Evolutionary conservation across 2,329 filamentous ascomycete species (phyloP), one percentile per base, ranked within the genome.

Genomic region (Pseudogymnoascus sp.): DNA sequence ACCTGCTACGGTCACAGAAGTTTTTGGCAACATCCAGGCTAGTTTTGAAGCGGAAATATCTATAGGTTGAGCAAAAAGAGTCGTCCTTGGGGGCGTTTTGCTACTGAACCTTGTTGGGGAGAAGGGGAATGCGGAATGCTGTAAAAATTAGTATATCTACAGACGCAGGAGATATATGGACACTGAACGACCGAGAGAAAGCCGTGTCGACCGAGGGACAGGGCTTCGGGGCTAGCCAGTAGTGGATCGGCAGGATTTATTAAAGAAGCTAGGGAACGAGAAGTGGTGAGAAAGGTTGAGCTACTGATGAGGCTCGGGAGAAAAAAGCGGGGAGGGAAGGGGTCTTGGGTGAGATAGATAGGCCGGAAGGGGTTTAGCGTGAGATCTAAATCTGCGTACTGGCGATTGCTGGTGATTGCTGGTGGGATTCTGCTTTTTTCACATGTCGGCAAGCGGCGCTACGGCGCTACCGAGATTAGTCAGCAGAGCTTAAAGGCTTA

Each of bases 281-380:
- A 56, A 56, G n/a, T 56, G 50, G 50, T 56, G 50, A 56, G 50
- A 56, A 56, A 10, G 50, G 50, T 56, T 56, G 50, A 56, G 29
- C 26, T 56, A 56, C 50, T 7, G 50, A 56, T 56, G 50, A 56
- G 50, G 50, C 50, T 56, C 29, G 50, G 50, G 29, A 33, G 17
- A 33, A 56, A 56, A 56, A 56, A 56, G 50, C 50, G 50, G 50
- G 50, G 50, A 56, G 50, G 29, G 50, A 56, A 56, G 50, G 50
- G 50, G n/a, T 33, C 17, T 4, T 19, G 29, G 50, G 9, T 15
- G 17, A 7, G 29, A 33, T 33, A 33, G 17, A 13, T 13, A 33
- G 33, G 11, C n/a, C 50, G n/a, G 50, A 56, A 56, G 17, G 2
- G 7, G 50, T 33, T 33, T 56, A 56, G 50, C 5, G n/a, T 4